Base-by-base conservation (phyloP, 768 basidiomycete species). In the Tylopilus vinaceipallidus region DNA sequence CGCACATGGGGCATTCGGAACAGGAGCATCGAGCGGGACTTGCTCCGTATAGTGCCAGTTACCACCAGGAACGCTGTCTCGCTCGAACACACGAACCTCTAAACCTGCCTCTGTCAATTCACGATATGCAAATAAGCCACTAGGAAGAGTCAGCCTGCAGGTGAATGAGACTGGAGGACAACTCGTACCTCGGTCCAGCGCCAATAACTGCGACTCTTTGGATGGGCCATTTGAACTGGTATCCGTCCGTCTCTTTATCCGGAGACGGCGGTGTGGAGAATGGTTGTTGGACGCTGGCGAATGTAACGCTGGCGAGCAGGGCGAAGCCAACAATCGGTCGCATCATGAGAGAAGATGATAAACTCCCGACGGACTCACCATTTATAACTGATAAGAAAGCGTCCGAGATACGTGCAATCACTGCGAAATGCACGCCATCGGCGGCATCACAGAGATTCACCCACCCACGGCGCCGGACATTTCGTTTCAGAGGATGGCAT, bases 1-100 rank as follows among this genome's bases (percentile, higher is more conserved):
- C n/a, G 45, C 13, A 13, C 16, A 0, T 4, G 54, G 58, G 0
- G 19, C 50, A 2, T 60, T 56, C 0, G 58, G 58, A 1, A 45
- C 42, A 1, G 58, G 47, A 0, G 57, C 58, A 26, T 59, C 45
- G 12, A 45, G 45, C 0, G 58, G 40, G 6, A 46, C 13, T 14
- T 55, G 57, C 36, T 59, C 57, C 2, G 57, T 55, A 36, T 59
- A 50, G 39, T 60, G 51, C 50, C 58, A 60, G 35, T 36, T 49
- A 1, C 58, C 51, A 3, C 51, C 54, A 0, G 58, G 58, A 2
- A 49, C 48, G 17, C 29, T 47, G 38, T 52, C 53, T 3, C 57
- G 47, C 33, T 59, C 58, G 7, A 60, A 60, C 9, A 60, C 14
- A 12, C 57, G 54, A 9, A 56, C 58, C 5, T 59, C 36, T 1